Evolutionary conservation across 73 alveolate species (phyloP).

Genomic region (Paramecium sonneborni): DNA sequence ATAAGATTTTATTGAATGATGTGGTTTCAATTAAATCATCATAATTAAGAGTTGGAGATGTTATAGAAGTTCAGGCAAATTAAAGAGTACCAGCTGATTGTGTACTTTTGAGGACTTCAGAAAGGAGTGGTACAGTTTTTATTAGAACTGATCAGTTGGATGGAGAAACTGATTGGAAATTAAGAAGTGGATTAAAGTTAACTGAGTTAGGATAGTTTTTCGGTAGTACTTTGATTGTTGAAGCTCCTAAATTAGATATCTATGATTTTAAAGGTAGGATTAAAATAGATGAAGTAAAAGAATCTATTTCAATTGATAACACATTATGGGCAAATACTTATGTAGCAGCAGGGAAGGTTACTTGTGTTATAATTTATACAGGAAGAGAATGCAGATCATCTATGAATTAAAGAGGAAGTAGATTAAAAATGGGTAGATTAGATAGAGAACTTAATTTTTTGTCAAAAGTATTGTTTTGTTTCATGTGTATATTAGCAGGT

Average conservation of each 20-base stretch:
- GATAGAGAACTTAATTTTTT: constrained; percentile 87
- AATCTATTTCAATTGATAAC: constrained; percentile 81
- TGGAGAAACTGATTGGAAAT: constrained; percentile 99
- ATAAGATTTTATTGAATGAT: not conserved
- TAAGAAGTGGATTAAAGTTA: constrained; percentile 81
- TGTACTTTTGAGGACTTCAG: constrained; percentile 80
- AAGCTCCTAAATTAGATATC: constrained; percentile 81
- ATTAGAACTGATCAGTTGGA: constrained; percentile 96
- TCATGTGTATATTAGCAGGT: constrained; percentile 74
- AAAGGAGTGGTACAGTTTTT: constrained; percentile 80
- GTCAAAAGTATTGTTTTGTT: constrained; percentile 72
- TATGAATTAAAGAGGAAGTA: constrained; percentile 86
- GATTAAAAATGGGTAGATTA: constrained; percentile 85
- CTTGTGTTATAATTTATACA: constrained; percentile 83
- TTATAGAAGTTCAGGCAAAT: constrained; percentile 79
- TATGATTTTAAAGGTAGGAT: constrained; percentile 82
- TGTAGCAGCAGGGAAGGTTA: constrained; percentile 85
- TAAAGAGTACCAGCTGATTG: constrained; percentile 95
- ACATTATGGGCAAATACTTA: constrained; percentile 93
- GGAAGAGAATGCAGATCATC: constrained; percentile 93
- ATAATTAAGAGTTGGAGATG: constrained; percentile 84
- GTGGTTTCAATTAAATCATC: constrained; percentile 37
- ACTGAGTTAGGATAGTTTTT: constrained; percentile 58
- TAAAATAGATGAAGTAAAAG: constrained; percentile 59
- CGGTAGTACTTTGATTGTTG: constrained; percentile 37